phyloP scores from a whole-genome alignment of 768 basidiomycete species.

The Multifurca ochricompacta region DNA sequence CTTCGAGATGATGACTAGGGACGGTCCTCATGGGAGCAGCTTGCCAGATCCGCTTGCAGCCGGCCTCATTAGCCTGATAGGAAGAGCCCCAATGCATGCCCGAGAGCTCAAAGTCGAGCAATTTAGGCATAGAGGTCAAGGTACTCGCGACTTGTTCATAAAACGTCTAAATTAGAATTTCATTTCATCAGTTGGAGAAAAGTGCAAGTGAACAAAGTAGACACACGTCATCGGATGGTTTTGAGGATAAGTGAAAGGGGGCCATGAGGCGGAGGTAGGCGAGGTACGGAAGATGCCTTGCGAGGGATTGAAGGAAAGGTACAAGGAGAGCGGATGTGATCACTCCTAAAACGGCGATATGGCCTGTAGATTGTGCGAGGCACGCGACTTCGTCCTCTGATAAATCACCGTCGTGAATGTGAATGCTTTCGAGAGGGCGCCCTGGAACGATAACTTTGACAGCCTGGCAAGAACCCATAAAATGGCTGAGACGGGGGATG shows the following conservation, averaged over 20 bases:
- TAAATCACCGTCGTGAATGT: slow-evolving; percentile 54
- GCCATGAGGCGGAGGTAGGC: slow-evolving; percentile 60
- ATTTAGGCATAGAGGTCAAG: slow-evolving; percentile 50
- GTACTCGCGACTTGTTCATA: slow-evolving; percentile 51
- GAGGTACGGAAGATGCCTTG: slow-evolving; percentile 49
- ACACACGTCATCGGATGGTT: slow-evolving; percentile 30
- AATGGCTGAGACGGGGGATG: slow-evolving; percentile 42
- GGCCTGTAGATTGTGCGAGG: slow-evolving; percentile 43
- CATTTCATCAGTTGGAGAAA: slow-evolving; percentile 1
- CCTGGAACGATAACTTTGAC: slow-evolving; percentile 54
- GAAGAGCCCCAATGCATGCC: slow-evolving; percentile 59
- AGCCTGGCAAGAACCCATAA: slow-evolving; percentile 52
- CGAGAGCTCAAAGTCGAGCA: slow-evolving; percentile 63
- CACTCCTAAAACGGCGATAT: slow-evolving; percentile 49
- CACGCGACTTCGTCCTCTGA: slow-evolving; percentile 46
- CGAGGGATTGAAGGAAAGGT: slow-evolving; percentile 49
- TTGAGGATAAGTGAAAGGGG: slow-evolving; percentile 27
- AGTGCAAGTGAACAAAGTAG: not conserved
- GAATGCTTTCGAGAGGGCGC: slow-evolving; percentile 56
- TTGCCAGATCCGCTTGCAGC: slow-evolving; percentile 19
- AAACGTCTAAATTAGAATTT: slow-evolving; percentile 39
- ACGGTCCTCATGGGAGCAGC: slow-evolving; percentile 11
- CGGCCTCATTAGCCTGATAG: slow-evolving; percentile 12
- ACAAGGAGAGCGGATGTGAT: slow-evolving; percentile 52
- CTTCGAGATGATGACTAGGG: slow-evolving; percentile 12